Percentiles rank a stretch among this genome's conserved stretches.
Conservation (phyloP, 192 early-diverging fungal species). For the Coemansia erecta region DNA sequence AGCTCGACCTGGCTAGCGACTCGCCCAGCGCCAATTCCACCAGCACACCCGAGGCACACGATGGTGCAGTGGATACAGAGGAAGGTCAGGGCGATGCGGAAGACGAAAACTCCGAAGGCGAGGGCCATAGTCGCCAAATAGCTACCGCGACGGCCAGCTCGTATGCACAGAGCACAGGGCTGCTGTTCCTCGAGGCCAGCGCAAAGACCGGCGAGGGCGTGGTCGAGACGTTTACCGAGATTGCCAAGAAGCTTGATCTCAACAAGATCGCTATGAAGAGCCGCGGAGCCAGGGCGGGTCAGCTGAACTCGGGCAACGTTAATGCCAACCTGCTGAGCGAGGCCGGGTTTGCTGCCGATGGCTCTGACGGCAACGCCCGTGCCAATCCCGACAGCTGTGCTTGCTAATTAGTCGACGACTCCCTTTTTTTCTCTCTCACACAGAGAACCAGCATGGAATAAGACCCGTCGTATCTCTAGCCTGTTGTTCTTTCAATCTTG, state of each 20-base stretch:
- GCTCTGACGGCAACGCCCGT: conserved; percentile 14
- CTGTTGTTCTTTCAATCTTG: conserved; percentile 4
- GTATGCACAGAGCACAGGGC: conserved; percentile 75
- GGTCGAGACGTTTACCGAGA: conserved; percentile 87
- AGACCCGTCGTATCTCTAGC: too few relatives aligned
- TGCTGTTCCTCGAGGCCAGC: conserved; percentile 88
- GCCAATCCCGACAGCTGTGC: conserved; percentile 31
- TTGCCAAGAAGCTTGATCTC: conserved; percentile 56
- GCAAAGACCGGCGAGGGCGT: conserved; percentile 85
- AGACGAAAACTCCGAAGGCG: too few relatives aligned
- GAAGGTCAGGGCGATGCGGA: conserved; percentile 8
- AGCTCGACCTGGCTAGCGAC: conserved; percentile 71
- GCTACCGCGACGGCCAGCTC: conserved; percentile 71
- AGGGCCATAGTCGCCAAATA: conserved; percentile 58
- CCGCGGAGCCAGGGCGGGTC: conserved; percentile 25
- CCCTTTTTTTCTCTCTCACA: conserved; percentile 40
- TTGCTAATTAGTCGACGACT: conserved; percentile 21
- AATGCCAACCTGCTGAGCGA: conserved; percentile 47
- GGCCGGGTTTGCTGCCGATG: conserved; percentile 19
- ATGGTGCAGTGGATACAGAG: conserved; percentile 2
- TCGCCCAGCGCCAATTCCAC: conserved; percentile 8
- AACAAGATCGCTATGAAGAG: conserved; percentile 38
- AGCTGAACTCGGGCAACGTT: conserved; percentile 52
- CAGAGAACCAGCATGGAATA: conserved; percentile 2
- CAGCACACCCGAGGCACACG: conserved; percentile 27